Conservation (phyloP, 2,329 filamentous ascomycete species). For the Fusarium subtropicale region DNA sequence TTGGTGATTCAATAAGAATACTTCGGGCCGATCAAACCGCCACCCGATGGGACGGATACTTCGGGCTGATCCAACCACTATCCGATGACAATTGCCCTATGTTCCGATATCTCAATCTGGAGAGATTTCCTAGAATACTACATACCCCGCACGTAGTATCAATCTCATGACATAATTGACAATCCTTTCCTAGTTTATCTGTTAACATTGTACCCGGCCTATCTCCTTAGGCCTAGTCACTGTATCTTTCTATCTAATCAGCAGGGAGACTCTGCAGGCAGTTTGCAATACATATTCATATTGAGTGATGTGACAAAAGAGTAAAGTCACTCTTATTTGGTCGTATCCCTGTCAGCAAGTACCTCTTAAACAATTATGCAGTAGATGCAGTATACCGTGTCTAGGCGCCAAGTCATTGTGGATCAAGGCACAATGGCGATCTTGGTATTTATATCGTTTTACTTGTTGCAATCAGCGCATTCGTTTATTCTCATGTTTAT, state of each 20-base stretch:
- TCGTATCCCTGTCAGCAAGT: background rate
- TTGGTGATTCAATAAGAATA: rapidly evolving
- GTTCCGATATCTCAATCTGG: too few relatives aligned
- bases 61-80: too few relatives aligned
- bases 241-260: rapidly evolving
- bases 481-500: background rate
- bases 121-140: too few relatives aligned
- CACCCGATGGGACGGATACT: too few relatives aligned
- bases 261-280: rapidly evolving
- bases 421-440: background rate
- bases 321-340: rapidly evolving
- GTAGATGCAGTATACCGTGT: rapidly evolving
- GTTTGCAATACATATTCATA: too few relatives aligned
- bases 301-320: background rate
- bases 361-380: background rate
- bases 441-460: background rate
- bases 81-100: too few relatives aligned
- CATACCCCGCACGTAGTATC: too few relatives aligned
- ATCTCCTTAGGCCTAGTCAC: rapidly evolving
- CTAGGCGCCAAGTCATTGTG: background rate
- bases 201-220: too few relatives aligned
- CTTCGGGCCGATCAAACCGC: too few relatives aligned
- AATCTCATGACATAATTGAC: too few relatives aligned
- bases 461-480: rapidly evolving
- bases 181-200: too few relatives aligned